Evolutionary conservation across 139 green algal genomes (phyloP).

Genomic region (Prasinococcaceae sp.): DNA sequence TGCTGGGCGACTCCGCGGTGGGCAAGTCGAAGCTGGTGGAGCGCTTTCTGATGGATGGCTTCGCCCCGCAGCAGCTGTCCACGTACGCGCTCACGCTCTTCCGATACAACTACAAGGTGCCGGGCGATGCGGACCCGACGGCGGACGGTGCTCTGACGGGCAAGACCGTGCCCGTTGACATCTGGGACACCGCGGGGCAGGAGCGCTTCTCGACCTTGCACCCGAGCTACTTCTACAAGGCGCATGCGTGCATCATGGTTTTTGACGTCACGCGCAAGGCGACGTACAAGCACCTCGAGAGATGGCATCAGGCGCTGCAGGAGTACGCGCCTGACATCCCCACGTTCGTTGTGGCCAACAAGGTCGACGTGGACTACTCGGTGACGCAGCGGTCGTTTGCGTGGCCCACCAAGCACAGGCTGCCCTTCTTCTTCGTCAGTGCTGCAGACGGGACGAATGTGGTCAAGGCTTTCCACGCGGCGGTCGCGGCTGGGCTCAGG

Average conservation of each 20-base stretch:
- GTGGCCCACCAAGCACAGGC: constrained; percentile 39
- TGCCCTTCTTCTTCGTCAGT: constrained; percentile 53
- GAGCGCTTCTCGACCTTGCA: constrained; percentile 55
- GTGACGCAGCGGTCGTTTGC: constrained; percentile 37
- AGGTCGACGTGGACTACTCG: constrained; percentile 38
- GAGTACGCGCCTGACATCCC: constrained; percentile 45
- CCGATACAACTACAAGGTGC: constrained; percentile 33
- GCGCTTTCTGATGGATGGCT: constrained; percentile 46
- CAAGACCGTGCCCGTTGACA: constrained; percentile 25
- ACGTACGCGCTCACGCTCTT: constrained; percentile 52
- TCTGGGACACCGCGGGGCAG: constrained; percentile 50
- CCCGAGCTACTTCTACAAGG: constrained; percentile 47
- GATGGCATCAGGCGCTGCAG: constrained; percentile 34
- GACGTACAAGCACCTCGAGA: constrained; percentile 47
- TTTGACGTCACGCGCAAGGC: constrained; percentile 54
- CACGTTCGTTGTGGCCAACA: constrained; percentile 48
- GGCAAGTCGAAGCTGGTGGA: constrained; percentile 56
- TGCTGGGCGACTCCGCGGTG: constrained; percentile 47
- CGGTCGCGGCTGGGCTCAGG: constrained; percentile 31
- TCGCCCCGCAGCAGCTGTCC: constrained; percentile 43
- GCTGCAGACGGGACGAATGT: constrained; percentile 50
- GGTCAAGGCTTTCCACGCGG: constrained; percentile 41
- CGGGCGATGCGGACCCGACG: too few relatives aligned
- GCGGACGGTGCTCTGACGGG: too few relatives aligned
- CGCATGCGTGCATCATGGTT: constrained; percentile 52